phyloP scores from a whole-genome alignment of 2,329 filamentous ascomycete species.

The Clathrospora elynae region DNA sequence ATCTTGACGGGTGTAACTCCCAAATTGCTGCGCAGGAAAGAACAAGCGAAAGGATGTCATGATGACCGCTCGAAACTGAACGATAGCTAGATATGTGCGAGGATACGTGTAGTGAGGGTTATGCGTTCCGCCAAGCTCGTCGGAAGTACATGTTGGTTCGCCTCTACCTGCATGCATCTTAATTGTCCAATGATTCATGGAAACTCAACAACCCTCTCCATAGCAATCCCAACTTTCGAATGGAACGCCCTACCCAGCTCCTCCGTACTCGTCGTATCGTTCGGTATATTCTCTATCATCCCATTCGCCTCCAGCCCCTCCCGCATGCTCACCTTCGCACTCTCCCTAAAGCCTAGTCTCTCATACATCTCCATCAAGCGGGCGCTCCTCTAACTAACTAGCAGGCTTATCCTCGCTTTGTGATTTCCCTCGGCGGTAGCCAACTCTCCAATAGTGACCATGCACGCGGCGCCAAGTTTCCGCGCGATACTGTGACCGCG shows the following conservation, averaged over 20 bases:
- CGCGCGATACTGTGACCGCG: slow-evolving; percentile 19
- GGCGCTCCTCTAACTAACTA: slow-evolving; percentile 15
- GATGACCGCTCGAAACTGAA: too few species aligned
- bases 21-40: too few species aligned
- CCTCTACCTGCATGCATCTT: too few species aligned
- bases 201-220: slow-evolving; percentile 23
- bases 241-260: slow-evolving; percentile 21
- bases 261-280: slow-evolving; percentile 18
- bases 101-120: too few species aligned
- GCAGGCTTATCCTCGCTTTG: slow-evolving; percentile 19
- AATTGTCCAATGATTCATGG: too few species aligned
- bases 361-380: slow-evolving; percentile 22
- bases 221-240: slow-evolving; percentile 21
- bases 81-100: too few species aligned
- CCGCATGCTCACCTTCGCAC: slow-evolving; percentile 16
- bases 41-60: too few species aligned
- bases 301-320: slow-evolving; percentile 21
- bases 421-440: background rate
- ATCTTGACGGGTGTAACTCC: too few species aligned
- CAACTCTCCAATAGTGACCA: slow-evolving; percentile 1
- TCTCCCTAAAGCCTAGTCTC: slow-evolving; percentile 17
- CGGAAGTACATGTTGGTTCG: too few species aligned
- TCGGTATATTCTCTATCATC: slow-evolving; percentile 19
- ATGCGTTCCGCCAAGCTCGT: too few species aligned
- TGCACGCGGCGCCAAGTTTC: slow-evolving; percentile 10